A percentile compares a stretch with the other conserved stretches of the same genome.
Conservation (phyloP, 768 basidiomycete genomes). For the Tulasnella sp. region DNA sequence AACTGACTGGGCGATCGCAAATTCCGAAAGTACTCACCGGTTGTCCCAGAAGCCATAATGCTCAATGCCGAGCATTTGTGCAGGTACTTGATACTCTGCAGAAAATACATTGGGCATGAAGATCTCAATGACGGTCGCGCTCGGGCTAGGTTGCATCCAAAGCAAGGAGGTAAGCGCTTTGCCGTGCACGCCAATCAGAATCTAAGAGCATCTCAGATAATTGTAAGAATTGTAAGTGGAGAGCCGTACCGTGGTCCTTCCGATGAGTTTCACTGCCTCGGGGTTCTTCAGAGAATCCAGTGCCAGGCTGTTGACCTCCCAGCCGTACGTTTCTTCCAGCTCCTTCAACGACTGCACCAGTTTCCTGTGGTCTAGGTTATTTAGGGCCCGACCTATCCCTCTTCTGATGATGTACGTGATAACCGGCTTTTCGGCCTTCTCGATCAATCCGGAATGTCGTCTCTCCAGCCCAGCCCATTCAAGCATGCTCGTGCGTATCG, state of each 20-base stretch:
- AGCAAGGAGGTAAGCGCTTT: constrained; percentile 30
- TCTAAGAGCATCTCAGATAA: constrained; percentile 21
- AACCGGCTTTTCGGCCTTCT: constrained; percentile 25
- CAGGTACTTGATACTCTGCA: constrained; percentile 25
- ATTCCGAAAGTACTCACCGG: constrained; percentile 8
- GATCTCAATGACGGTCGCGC: constrained; percentile 32
- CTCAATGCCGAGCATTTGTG: constrained; percentile 27
- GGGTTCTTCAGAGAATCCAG: constrained; percentile 30
- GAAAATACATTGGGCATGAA: constrained; percentile 29
- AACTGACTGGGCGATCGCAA: too few relatives aligned
- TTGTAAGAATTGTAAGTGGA: not conserved
- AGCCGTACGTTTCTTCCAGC: constrained; percentile 27
- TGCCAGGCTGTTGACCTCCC: constrained; percentile 30
- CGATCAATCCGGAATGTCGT: not conserved
- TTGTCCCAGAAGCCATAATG: constrained; percentile 14
- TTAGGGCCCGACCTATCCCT: constrained; percentile 24
- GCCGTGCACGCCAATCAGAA: constrained; percentile 30
- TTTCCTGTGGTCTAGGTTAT: constrained; percentile 24
- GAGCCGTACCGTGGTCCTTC: constrained; percentile 26
- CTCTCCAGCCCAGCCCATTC: not conserved
- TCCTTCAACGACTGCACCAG: constrained; percentile 26
- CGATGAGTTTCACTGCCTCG: constrained; percentile 29
- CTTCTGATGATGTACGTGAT: constrained; percentile 32
- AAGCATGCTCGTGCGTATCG: constrained; percentile 24
- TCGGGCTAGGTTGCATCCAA: constrained; percentile 31